Evolutionary conservation across 192 early-diverging fungal genomes (phyloP), one percentile per base, ranked within the genome.

Genomic region (Rhizoclosmatium sp.): DNA sequence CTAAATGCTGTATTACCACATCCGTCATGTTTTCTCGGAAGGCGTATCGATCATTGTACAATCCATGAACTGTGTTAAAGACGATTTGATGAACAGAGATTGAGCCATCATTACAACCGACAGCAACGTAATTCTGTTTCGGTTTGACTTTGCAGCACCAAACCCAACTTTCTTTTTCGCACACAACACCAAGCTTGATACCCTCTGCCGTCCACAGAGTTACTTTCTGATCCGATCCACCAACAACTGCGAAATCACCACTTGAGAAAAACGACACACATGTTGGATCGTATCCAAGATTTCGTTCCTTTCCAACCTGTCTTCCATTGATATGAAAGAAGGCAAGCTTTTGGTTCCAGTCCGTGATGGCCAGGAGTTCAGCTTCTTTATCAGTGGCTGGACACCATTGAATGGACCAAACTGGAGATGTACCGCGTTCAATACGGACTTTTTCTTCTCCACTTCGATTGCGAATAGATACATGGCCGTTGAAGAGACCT

Each of bases 21-120:
- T 91, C 90, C 40, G 90, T 91, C 84, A 91, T 82, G 68, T 86
- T 90, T 51, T 87, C 84, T 10, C 90, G 78, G 71, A 75, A 91
- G 1, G 88, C 90, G 58, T 89, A 91, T 12, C 87, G 81, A 66
- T 90, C 88, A 61, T 86, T 75, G 80, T 88, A 87, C n/a, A 89
- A 82, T 3, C 84, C 90, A 65, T 88, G 87, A 21, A 91, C 90
- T 3, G 88, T 89, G 42, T 88, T 84, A 77, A 89, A 89, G 21
- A 83, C 56, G 5, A 91, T 76, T 67, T 89, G 88, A 60, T 84
- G 82, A 14, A 91, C 42, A 3, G 85, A 71, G 7, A 91, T 80
- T 5, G 84, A 86, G 7, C 90, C 90, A 76, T 91, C 88, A 65
- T 88, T 79, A 66, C 80, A 83, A 2, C 87, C 88, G n/a, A 90